Base-by-base conservation (phyloP, 2,329 filamentous ascomycete genomes). In the Monosporascus sp. region DNA sequence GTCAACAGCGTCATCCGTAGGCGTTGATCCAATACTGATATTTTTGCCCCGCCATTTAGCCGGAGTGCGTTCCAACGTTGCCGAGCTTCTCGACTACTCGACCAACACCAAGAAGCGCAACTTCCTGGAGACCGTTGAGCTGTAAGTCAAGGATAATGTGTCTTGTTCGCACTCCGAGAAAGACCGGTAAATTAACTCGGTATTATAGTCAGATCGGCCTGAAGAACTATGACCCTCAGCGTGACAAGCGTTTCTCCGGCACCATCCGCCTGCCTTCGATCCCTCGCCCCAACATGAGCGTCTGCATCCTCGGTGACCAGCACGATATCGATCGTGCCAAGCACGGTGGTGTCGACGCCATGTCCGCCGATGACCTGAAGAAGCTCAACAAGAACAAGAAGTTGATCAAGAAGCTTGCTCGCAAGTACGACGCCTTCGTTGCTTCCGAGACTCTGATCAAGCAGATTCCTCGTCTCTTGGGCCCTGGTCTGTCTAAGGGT, bases 341-440 rank as follows among this genome's bases (percentile, higher is more conserved):
- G 88, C 94, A 99, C 85, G 90, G 91, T 73, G 93, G 91, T 76
- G 86, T 97, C 68, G 94, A 99, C 75, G 91, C 93, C 81, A 97
- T 97, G 94, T 96, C 90, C 72, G 80, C 90, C 65, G 94, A 99
- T 72, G 94, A 99, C 80, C 82, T 99, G 81, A 99, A 99, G 90
- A 99, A 99, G 89, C 91, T 99, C 68, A 99, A 99, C 89, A 99
- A 99, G 91, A 99, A 99, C 91, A 97, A 99, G 90, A 99, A 99
- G 89, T 88, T 97, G 73, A 97, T 99, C 88, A 99, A 99, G 91
- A 99, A 99, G 89, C 90, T 99, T 66, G 94, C 94, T 63, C 91
- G 92, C 87, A 99, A 99, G 85, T 97, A 99, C 87, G 94, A 99
- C 79, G 94, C 94, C 69, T 99, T 99, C 82, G 80, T 99, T 75